Percentiles rank a stretch among this genome's conserved stretches.
Conservation (phyloP, 805 yeast species). For the Starmerella asiatica region DNA sequence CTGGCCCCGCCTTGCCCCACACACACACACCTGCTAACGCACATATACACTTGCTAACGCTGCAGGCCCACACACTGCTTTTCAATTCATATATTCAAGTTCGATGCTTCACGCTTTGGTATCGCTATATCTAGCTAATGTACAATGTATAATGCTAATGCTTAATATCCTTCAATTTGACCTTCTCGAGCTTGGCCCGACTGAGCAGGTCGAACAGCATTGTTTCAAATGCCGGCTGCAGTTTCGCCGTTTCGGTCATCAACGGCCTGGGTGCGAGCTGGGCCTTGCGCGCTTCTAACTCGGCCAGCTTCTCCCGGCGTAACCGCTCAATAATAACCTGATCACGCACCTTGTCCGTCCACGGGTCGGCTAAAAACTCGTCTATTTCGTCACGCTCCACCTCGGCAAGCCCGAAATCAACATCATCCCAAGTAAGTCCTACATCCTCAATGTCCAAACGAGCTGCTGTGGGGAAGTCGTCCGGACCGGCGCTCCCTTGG, state of each 20-base stretch:
- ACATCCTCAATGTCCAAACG: slow-evolving; percentile 33
- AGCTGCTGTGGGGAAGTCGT: slow-evolving; percentile 31
- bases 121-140: too few relatives aligned
- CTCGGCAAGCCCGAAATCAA: slow-evolving; percentile 38
- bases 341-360: slow-evolving; percentile 23
- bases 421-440: slow-evolving; percentile 28
- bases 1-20: too few relatives aligned
- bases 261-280: slow-evolving; percentile 23
- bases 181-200: slow-evolving; percentile 5
- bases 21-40: too few relatives aligned
- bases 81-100: not conserved
- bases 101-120: not conserved
- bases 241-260: slow-evolving; percentile 23
- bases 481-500: slow-evolving; percentile 13
- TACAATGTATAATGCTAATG: too few relatives aligned
- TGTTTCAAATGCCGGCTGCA: slow-evolving; percentile 19
- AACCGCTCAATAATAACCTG: slow-evolving; percentile 23
- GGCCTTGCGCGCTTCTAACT: slow-evolving; percentile 15
- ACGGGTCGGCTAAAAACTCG: slow-evolving; percentile 27
- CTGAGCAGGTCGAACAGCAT: slow-evolving; percentile 4
- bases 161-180: slow-evolving; percentile 4
- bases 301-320: slow-evolving; percentile 20
- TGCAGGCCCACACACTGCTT: not conserved
- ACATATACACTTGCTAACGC: not conserved
- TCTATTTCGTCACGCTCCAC: slow-evolving; percentile 35